Evolutionary conservation across 495 filamentous ascomycete species (phyloP).

Genomic region (Aspergillus conjunctus): DNA sequence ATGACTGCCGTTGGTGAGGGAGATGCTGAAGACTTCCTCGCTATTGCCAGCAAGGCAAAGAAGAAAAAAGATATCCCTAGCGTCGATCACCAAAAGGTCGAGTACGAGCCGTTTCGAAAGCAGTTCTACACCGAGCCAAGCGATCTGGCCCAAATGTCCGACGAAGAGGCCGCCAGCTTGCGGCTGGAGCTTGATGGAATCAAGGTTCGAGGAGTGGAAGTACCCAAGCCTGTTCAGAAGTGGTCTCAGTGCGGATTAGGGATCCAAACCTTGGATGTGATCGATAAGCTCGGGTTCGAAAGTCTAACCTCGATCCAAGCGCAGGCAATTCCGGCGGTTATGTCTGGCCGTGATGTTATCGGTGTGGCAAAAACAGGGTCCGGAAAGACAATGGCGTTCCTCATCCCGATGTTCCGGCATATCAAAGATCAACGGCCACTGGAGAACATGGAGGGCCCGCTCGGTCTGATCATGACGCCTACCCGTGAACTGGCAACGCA

Average conservation of each 20-base stretch:
- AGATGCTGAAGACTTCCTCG: conserved; percentile 81
- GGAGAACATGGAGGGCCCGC: conserved; percentile 82
- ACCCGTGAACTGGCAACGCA: conserved; percentile 94
- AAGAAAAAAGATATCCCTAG: conserved; percentile 96
- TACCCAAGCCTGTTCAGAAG: conserved; percentile 91
- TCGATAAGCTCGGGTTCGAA: conserved; percentile 81
- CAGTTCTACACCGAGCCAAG: conserved; percentile 90
- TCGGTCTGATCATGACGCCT: conserved; percentile 87
- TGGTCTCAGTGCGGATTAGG: conserved; percentile 95
- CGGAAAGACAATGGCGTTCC: conserved; percentile 96
- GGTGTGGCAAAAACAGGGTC: conserved; percentile 98
- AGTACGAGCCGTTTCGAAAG: conserved; percentile 85
- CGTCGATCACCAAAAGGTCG: conserved; percentile 80
- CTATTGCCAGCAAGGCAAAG: conserved; percentile 79
- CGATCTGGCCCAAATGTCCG: conserved; percentile 81
- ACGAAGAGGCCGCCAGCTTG: conserved; percentile 78
- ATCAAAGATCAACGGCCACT: conserved; percentile 91
- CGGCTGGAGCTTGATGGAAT: conserved; percentile 91
- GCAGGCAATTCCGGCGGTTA: conserved; percentile 91
- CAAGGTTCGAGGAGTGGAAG: conserved; percentile 82
- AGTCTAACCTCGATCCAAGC: conserved; percentile 91
- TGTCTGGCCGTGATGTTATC: conserved; percentile 95
- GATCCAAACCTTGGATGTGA: conserved; percentile 83
- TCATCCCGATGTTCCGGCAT: conserved; percentile 95
- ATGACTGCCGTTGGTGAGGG: conserved; percentile 69